Conservation (phyloP, 345 rosid genomes). For the Linum tenue region DNA sequence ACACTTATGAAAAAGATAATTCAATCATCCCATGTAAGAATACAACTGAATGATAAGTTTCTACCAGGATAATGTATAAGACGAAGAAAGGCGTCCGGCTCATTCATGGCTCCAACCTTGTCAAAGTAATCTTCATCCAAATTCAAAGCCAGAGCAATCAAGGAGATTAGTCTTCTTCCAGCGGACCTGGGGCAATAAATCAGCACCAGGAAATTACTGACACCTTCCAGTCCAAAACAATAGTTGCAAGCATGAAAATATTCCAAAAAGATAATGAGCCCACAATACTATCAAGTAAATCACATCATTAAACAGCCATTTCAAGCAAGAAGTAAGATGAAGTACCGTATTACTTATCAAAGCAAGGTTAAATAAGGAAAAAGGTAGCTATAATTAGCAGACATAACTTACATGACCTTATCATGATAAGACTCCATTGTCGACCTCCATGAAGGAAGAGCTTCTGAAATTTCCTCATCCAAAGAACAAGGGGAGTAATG, state of each 20-base stretch:
- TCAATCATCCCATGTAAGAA: neutral
- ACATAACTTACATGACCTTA: conserved; percentile 38
- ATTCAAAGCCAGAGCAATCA: conserved; percentile 67
- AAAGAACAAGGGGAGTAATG: neutral
- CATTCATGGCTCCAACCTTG: conserved; percentile 45
- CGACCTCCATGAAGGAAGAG: conserved; percentile 54
- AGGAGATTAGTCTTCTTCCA: conserved; percentile 39
- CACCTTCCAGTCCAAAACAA: neutral
- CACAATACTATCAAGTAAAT: neutral
- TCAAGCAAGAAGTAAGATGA: neutral
- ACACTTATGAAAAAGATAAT: no score
- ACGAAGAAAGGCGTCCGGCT: conserved; percentile 37
- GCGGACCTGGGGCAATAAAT: conserved; percentile 35
- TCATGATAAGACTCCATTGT: conserved; percentile 49
- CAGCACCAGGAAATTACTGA: conserved; percentile 2
- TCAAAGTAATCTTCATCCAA: conserved; percentile 60
- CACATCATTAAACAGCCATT: neutral
- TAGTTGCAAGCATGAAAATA: neutral
- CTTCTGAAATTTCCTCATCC: conserved; percentile 39
- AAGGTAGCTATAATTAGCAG: neutral
- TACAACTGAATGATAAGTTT: neutral
- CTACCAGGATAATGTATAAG: conserved; percentile 72
- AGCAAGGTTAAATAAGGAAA: neutral
- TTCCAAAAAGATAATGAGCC: neutral
- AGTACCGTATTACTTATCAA: neutral